phyloP scores from a whole-genome alignment of 2,329 filamentous ascomycete genomes.

The Lachnellula occidentalis region DNA sequence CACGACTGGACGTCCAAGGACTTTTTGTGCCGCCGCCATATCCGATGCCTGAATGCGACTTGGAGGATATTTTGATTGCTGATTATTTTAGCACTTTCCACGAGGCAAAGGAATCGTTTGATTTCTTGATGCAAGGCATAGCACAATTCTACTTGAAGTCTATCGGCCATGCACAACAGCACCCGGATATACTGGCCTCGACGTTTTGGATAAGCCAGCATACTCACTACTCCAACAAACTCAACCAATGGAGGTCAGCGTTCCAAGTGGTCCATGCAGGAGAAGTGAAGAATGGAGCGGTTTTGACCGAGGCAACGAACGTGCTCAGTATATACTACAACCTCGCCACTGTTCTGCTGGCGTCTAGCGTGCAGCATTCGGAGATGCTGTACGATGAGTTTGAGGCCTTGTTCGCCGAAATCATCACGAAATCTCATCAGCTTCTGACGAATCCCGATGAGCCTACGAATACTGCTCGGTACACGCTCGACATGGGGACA shows the following conservation, averaged over 20 bases:
- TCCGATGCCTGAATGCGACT: slow-evolving; percentile 28
- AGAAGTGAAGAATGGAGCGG: slow-evolving; percentile 22
- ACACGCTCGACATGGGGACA: slow-evolving; percentile 30
- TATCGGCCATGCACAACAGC: slow-evolving; percentile 23
- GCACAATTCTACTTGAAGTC: slow-evolving; percentile 29
- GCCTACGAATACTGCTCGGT: slow-evolving; percentile 27
- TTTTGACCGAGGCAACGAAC: slow-evolving; percentile 22
- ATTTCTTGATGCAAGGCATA: slow-evolving; percentile 30
- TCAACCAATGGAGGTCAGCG: slow-evolving; percentile 26
- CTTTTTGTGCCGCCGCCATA: slow-evolving; percentile 29
- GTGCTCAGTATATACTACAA: slow-evolving; percentile 31
- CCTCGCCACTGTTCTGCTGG: slow-evolving; percentile 27
- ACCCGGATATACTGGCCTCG: slow-evolving; percentile 23
- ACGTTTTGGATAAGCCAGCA: slow-evolving; percentile 26
- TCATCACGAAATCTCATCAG: slow-evolving; percentile 26
- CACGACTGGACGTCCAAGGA: slow-evolving; percentile 28
- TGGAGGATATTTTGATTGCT: slow-evolving; percentile 25
- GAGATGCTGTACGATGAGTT: slow-evolving; percentile 30
- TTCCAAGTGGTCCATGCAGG: slow-evolving; percentile 25
- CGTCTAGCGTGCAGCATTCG: slow-evolving; percentile 26
- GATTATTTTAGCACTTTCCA: slow-evolving; percentile 26
- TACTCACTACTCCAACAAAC: slow-evolving; percentile 26
- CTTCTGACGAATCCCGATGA: slow-evolving; percentile 27
- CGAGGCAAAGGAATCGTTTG: slow-evolving; percentile 27
- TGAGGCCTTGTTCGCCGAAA: slow-evolving; percentile 26